Evolutionary conservation across 2,329 filamentous ascomycete species (phyloP), one percentile per base, ranked within the genome.

Genomic region (Clarireedia monteithiana): DNA sequence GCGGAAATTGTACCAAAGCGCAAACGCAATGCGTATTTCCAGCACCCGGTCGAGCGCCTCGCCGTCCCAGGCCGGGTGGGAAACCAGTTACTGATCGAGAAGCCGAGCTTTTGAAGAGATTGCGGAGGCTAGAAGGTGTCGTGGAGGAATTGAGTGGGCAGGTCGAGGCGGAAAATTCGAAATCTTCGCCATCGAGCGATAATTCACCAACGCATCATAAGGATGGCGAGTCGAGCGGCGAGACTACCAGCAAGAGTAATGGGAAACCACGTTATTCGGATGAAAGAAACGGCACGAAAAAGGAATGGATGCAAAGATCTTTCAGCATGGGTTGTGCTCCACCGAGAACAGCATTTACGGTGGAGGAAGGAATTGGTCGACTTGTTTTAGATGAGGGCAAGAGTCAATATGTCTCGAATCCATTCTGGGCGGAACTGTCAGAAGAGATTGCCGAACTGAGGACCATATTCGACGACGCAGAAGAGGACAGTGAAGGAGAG

Each of bases 21-120:
- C 75, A 84, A 63, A 86, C 86, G 57, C 80, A 85, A 62, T 91
- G 87, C 69, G 74, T 89, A 49, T 91, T 88, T 66, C 87, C 87
- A 1, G 84, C 85, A 2, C 87, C 87, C 0, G 87, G 86, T 9
- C 79, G 87, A 55, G 86, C 86, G 5, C 86, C 86, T 9, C 77
- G 86, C 44, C 84, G 86, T 20, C 75, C 78, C 30, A 87, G 85
- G 66, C 80, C 86, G 47, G 81, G 82, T 5, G 85, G 86, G 65
- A 79, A 66, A 48, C 56, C 75, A 53, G 79, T 80, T 55, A 84
- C 77, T 64, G 80, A 84, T 66, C 75, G 82, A 47, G 83, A 86
- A 69, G 73, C 79, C 44, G 87, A 91, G 72, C 73, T 91, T 58
- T 75, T 91, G 70, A 87, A 89, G 69, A 76, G 88, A 12, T 68